Base-by-base conservation (phyloP, 208 protist genomes). In the Acanthamoeba divionensis region DNA sequence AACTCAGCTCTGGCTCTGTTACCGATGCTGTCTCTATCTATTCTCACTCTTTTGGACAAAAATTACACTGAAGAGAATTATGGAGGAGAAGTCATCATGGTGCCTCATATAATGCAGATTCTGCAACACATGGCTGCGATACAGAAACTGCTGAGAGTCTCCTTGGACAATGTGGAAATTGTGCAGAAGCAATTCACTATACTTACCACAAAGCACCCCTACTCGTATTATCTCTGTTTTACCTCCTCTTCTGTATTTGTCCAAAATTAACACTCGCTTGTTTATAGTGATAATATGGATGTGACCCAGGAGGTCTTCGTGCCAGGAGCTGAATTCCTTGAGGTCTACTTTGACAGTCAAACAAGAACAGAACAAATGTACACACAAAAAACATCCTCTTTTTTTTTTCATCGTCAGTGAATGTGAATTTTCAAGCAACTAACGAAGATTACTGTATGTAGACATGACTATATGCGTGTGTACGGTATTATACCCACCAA, bases 261-360 rank as follows among this genome's bases (percentile, higher is more conserved):
- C 1, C n/a, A n/a, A n/a, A 29, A 62, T 62, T 62, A 62, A 29
- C 54, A 62, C 54, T n/a, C n/a, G n/a, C n/a, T 62, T n/a, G 26
- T 62, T 29, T 62, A 62, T 29, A 75, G 66, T n/a, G 48, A 82
- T 33, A 36, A 82, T 33, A 82, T 82, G 71, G 71, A 82, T n/a
- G 48, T 82, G n/a, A 62, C 9, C 7, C 6, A 60, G 47, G 47
- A 82, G 15, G n/a, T 82, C 29, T 36, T 60, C 38, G 48, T 82
- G 10, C 48, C 71, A 18, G 71, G 60, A 62, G 71, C 71, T 9
- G 48, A 60, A 44, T 52, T 44, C 12, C 29, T 36, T 18, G 48
- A 52, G 13, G 24, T 82, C 71, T 52, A 82, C 21, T 82, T 82
- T 41, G 71, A 82, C 24, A 12, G 9, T 9, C 18, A 82, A 33